phyloP scores from a whole-genome alignment of 345 rosid species.

The Sisymbrium irio region DNA sequence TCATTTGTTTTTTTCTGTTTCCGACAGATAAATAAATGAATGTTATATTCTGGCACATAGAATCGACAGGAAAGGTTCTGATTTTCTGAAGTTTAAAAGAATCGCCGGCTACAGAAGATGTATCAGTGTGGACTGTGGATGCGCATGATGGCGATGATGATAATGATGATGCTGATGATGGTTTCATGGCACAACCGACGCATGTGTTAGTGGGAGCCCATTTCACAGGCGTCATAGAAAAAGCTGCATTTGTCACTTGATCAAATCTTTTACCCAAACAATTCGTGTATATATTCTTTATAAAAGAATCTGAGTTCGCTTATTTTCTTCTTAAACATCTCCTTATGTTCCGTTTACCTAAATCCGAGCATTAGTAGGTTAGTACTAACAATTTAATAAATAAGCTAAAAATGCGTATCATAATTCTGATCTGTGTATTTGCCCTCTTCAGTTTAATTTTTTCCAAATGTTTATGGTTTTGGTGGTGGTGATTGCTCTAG shows the following conservation, averaged over 20 bases:
- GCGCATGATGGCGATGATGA: slow-evolving; percentile 9
- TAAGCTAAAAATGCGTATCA: neutral
- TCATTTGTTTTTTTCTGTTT: slow-evolving; percentile 1
- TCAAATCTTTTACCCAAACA: neutral
- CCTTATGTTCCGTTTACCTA: neutral
- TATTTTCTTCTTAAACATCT: neutral
- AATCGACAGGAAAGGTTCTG: slow-evolving; percentile 18
- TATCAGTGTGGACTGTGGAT: slow-evolving; percentile 16
- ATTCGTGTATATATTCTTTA: neutral
- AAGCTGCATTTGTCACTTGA: slow-evolving; percentile 19
- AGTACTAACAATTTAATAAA: neutral
- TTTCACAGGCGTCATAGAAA: slow-evolving; percentile 23
- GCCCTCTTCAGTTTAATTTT: neutral
- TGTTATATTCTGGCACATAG: slow-evolving; percentile 14
- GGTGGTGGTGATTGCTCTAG: too few relatives aligned
- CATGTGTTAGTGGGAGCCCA: slow-evolving; percentile 35
- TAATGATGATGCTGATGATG: slow-evolving; percentile 5
- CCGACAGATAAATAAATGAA: slow-evolving; percentile 22
- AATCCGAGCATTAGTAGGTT: neutral
- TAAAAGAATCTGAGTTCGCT: neutral
- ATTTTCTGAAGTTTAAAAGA: slow-evolving; percentile 6
- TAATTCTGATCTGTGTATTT: neutral
- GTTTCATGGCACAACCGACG: slow-evolving; percentile 16
- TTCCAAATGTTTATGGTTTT: neutral
- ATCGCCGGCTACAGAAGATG: slow-evolving; percentile 13